Evolutionary conservation across 805 yeast genomes (phyloP).

Genomic region (Geotrichum ghanense): DNA sequence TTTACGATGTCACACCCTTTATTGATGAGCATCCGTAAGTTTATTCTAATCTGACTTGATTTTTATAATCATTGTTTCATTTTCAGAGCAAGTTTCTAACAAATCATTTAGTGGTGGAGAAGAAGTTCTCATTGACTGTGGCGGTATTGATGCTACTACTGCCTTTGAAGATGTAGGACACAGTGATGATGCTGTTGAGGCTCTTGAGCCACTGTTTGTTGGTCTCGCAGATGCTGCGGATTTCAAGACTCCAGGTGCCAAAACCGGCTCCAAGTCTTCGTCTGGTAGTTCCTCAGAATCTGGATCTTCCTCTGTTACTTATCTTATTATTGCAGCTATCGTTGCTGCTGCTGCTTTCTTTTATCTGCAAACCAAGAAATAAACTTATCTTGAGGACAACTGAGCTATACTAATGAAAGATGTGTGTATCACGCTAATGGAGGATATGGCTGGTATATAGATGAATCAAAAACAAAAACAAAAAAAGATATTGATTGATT

Average conservation of each 20-base stretch:
- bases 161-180: conserved; percentile 88
- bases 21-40: conserved; percentile 47
- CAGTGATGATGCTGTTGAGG: conserved; percentile 87
- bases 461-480: too few relatives aligned
- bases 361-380: conserved; percentile 21
- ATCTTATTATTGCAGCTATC: conserved; percentile 20
- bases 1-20: conserved; percentile 50
- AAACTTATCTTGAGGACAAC: too few relatives aligned
- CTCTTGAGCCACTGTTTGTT: conserved; percentile 52
- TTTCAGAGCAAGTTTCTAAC: neutral
- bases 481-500: too few relatives aligned
- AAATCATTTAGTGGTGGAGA: conserved; percentile 48
- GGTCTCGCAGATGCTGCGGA: conserved; percentile 61
- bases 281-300: neutral
- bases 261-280: conserved; percentile 14
- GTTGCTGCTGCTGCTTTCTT: conserved; percentile 26
- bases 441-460: too few relatives aligned
- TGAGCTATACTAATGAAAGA: too few relatives aligned
- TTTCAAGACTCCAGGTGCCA: conserved; percentile 4
- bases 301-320: conserved; percentile 9
- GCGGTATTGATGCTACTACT: conserved; percentile 67
- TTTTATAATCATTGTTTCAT: neutral
- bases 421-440: too few relatives aligned
- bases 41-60: neutral
- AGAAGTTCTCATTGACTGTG: conserved; percentile 67